These are phyloP conservation scores for Lantana camara DNA, from an alignment of 257 asterid genomes.

Conservation along the genomic window DNA sequence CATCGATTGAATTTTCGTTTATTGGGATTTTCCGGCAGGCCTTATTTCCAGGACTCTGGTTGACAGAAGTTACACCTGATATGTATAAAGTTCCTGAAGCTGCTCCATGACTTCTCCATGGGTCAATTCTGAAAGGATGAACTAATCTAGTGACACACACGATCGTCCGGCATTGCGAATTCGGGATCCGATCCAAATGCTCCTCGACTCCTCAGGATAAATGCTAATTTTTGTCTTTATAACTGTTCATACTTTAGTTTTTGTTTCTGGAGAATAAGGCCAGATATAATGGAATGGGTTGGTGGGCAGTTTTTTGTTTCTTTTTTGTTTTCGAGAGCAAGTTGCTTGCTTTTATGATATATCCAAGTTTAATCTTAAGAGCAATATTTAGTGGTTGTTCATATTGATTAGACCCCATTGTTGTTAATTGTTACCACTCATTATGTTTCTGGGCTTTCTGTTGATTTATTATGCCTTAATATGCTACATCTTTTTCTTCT, in stretches of 20 bases:
- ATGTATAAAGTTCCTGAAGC: slow-evolving; percentile 40
- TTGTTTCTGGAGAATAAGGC: slow-evolving; percentile 23
- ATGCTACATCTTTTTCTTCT: not conserved
- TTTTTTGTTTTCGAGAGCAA: not conserved
- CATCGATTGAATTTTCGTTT: not conserved
- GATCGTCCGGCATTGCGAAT: not conserved
- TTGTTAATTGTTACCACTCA: not conserved
- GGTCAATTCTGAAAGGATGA: slow-evolving; percentile 11
- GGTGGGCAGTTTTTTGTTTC: not conserved
- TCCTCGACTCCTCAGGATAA: slow-evolving; percentile 6
- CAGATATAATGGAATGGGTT: slow-evolving; percentile 16
- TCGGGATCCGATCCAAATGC: slow-evolving; percentile 16
- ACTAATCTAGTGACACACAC: not conserved
- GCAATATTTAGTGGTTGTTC: not conserved
- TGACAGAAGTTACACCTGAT: slow-evolving; percentile 38
- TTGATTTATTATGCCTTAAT: not conserved
- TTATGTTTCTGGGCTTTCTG: not conserved
- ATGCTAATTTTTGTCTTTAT: slow-evolving; percentile 20
- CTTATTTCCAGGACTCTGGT: slow-evolving; percentile 40
- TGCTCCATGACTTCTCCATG: slow-evolving; percentile 23
- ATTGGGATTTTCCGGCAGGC: slow-evolving; percentile 30
- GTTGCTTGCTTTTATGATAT: not conserved
- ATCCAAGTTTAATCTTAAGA: not conserved
- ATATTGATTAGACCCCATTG: not conserved
- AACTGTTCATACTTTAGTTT: slow-evolving; percentile 28